These are phyloP conservation scores for Xylaria bambusicola DNA, from an alignment of 495 filamentous ascomycete genomes.

Conservation along the genomic window DNA sequence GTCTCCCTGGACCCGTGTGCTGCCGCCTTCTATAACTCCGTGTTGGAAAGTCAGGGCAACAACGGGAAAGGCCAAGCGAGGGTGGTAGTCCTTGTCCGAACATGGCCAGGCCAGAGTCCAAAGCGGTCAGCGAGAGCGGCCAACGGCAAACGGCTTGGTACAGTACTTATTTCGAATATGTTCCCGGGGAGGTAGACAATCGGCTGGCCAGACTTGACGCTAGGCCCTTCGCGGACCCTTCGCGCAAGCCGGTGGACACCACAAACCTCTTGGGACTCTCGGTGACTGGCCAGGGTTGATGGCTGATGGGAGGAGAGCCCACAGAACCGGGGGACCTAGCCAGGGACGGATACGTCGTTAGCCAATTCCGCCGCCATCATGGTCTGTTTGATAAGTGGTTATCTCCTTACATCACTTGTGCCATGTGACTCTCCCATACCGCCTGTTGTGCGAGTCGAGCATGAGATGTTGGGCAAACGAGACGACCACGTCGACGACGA, in stretches of 20 bases:
- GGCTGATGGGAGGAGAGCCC: not conserved
- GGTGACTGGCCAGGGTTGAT: too few species aligned
- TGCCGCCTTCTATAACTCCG: not conserved
- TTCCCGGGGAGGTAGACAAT: constrained; percentile 10
- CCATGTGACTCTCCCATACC: not conserved
- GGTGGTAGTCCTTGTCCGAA: too few species aligned
- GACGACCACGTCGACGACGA: constrained; percentile 1
- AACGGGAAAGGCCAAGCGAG: not conserved
- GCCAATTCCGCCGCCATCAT: not conserved
- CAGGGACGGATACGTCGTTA: not conserved
- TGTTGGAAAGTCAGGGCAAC: not conserved
- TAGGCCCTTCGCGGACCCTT: constrained; percentile 6
- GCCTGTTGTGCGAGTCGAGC: constrained; percentile 10
- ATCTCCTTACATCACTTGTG: not conserved
- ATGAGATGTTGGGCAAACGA: constrained; percentile 1
- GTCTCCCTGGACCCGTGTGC: not conserved
- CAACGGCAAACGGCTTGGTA: constrained; percentile 11
- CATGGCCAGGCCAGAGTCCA: not conserved
- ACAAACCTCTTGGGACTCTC: too few species aligned
- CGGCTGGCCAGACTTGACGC: constrained; percentile 9
- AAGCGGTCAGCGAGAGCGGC: too few species aligned
- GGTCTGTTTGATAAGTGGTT: not conserved
- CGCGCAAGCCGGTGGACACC: not conserved
- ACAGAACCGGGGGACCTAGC: not conserved
- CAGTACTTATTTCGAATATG: not conserved